phyloP scores from a whole-genome alignment of 768 basidiomycete species.

The Guyanaporus albipodus region DNA sequence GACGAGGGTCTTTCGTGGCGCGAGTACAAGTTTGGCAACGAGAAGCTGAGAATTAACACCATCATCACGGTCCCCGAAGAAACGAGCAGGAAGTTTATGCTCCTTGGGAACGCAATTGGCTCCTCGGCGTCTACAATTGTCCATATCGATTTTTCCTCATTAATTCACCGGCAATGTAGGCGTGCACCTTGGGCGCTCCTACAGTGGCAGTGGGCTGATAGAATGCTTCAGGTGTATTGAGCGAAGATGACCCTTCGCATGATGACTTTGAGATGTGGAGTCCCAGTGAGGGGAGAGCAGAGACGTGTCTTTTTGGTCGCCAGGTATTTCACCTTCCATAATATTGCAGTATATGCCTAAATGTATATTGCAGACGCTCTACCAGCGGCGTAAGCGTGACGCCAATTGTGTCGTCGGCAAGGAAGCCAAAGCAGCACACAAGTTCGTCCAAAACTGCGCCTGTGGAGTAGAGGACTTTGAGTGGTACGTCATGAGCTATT shows the following conservation, averaged over 20 bases:
- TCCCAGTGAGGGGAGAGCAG: conserved; percentile 84
- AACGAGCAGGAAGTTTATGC: conserved; percentile 86
- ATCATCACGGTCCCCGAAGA: conserved; percentile 90
- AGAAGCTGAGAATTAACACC: conserved; percentile 65
- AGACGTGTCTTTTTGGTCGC: conserved; percentile 88
- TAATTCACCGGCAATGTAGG: conserved; percentile 77
- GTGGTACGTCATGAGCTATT: conserved; percentile 56
- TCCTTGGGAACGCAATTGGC: conserved; percentile 63
- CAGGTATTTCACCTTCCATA: conserved; percentile 47
- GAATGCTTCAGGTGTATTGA: conserved; percentile 54
- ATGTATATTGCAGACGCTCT: conserved; percentile 59
- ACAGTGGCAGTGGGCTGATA: neutral
- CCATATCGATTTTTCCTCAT: conserved; percentile 83
- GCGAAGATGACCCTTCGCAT: conserved; percentile 62
- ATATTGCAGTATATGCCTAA: neutral
- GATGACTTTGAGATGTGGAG: conserved; percentile 99
- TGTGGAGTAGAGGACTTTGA: conserved; percentile 84
- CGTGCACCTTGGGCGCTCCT: conserved; percentile 10
- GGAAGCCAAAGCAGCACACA: conserved; percentile 47
- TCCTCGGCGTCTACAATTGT: conserved; percentile 49
- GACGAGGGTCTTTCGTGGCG: conserved; percentile 88
- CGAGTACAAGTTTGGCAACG: conserved; percentile 75
- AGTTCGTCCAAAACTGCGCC: conserved; percentile 63
- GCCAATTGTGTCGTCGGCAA: conserved; percentile 82
- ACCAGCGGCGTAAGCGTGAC: conserved; percentile 81